Evolutionary conservation across 495 filamentous ascomycete genomes (phyloP).

Genomic region (Neurospora hispaniola): DNA sequence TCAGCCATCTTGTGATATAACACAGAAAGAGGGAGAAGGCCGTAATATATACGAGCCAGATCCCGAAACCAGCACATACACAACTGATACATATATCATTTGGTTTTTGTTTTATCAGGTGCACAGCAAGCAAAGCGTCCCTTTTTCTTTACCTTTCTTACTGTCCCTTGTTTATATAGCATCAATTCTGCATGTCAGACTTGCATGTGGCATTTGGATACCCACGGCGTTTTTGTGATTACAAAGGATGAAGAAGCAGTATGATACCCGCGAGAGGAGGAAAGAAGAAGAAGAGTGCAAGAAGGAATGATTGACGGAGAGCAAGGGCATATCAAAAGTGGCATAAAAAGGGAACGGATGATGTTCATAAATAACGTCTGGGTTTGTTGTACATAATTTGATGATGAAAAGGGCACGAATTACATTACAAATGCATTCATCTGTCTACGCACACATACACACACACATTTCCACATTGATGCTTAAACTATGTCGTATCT

Average conservation of each 20-base stretch:
- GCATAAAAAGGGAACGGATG: too few species aligned
- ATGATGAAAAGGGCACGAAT: too few species aligned
- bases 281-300: too few species aligned
- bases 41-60: background rate
- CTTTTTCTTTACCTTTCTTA: background rate
- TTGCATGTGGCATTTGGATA: background rate
- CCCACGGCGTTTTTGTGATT: constrained; percentile 1
- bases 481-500: too few species aligned
- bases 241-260: background rate
- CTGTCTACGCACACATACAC: too few species aligned
- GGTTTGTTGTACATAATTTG: too few species aligned
- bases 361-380: too few species aligned
- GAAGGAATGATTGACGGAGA: too few species aligned
- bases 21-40: background rate
- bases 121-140: background rate
- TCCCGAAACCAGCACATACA: background rate
- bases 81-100: background rate
- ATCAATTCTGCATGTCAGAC: background rate
- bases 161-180: background rate
- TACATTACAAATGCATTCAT: too few species aligned
- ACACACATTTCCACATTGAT: too few species aligned
- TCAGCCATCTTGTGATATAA: background rate
- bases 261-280: background rate
- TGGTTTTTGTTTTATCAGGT: background rate
- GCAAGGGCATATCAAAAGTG: too few species aligned